phyloP scores from a whole-genome alignment of 306 rosid genomes.

The Corylus heterophylla region DNA sequence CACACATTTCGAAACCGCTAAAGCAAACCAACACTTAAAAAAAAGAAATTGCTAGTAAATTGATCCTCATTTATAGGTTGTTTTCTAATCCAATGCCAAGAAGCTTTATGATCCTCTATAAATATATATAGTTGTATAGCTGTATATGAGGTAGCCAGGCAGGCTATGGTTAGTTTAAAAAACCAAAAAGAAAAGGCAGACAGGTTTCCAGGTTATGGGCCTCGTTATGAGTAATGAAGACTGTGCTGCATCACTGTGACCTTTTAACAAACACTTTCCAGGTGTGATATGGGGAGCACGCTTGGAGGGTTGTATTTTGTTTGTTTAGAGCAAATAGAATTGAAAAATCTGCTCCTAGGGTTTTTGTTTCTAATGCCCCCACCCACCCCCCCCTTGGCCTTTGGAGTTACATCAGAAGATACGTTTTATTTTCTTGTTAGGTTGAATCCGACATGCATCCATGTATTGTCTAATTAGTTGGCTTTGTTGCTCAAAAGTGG shows the following conservation, averaged over 20 bases:
- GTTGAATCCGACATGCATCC: not conserved
- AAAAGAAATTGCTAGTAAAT: too few relatives aligned
- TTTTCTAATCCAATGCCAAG: not conserved
- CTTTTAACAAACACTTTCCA: conserved; percentile 38
- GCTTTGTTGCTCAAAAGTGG: conserved; percentile 30
- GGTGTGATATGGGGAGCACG: conserved; percentile 28
- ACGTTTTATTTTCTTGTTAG: not conserved
- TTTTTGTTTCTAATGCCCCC: too few relatives aligned
- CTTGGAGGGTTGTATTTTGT: not conserved
- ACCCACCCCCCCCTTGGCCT: too few relatives aligned
- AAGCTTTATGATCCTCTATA: not conserved
- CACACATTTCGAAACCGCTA: too few relatives aligned
- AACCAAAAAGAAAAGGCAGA: not conserved
- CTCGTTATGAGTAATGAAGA: conserved; percentile 30
- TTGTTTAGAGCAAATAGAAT: not conserved
- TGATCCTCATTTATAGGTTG: too few relatives aligned
- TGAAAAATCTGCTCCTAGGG: not conserved
- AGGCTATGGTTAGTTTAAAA: conserved; percentile 18
- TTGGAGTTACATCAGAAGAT: not conserved
- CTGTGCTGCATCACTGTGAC: conserved; percentile 13
- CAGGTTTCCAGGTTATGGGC: conserved; percentile 41
- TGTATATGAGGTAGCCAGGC: conserved; percentile 17
- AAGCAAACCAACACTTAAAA: too few relatives aligned
- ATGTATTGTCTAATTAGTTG: conserved; percentile 1
- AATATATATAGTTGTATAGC: not conserved